phyloP scores from a whole-genome alignment of 2,329 filamentous ascomycete species.

The Teratosphaeria pseudoeucalypti region DNA sequence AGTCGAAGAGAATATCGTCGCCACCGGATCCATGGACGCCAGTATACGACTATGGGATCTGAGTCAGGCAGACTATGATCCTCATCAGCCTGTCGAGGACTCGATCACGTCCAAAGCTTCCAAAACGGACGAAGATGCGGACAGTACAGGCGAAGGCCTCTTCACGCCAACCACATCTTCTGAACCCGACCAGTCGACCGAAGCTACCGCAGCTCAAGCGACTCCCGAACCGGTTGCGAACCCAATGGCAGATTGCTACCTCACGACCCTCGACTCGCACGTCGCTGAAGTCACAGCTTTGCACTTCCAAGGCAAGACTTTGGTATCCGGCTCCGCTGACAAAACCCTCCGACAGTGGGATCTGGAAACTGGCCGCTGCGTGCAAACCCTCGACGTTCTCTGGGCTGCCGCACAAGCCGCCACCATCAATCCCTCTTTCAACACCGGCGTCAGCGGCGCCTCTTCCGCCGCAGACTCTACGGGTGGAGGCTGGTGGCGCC shows the following conservation, averaged over 20 bases:
- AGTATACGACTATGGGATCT: conserved; percentile 93
- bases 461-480: not conserved
- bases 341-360: conserved; percentile 98
- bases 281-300: conserved; percentile 91
- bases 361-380: conserved; percentile 88
- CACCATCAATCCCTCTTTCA: conserved; percentile 36
- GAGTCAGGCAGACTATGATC: conserved; percentile 75
- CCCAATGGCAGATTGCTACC: conserved; percentile 77
- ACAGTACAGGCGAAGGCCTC: conserved; percentile 26
- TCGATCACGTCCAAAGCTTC: conserved; percentile 33
- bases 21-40: conserved; percentile 88
- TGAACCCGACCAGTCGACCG: conserved; percentile 8
- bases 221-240: conserved; percentile 47
- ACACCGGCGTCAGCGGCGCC: conserved; percentile 2
- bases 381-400: conserved; percentile 93
- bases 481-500: conserved; percentile 33
- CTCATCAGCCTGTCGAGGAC: conserved; percentile 30
- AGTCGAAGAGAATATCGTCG: conserved; percentile 89
- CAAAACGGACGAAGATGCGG: conserved; percentile 36
- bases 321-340: conserved; percentile 92
- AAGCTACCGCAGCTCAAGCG: conserved; percentile 33
- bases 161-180: conserved; percentile 17
- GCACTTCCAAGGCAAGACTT: conserved; percentile 76
- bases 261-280: conserved; percentile 83
- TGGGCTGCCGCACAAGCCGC: conserved; percentile 78